A percentile compares a stretch with the other conserved stretches of the same genome.
Evolutionary conservation across 805 yeast genomes (phyloP).

Genomic region (Kodamaea restingae): DNA sequence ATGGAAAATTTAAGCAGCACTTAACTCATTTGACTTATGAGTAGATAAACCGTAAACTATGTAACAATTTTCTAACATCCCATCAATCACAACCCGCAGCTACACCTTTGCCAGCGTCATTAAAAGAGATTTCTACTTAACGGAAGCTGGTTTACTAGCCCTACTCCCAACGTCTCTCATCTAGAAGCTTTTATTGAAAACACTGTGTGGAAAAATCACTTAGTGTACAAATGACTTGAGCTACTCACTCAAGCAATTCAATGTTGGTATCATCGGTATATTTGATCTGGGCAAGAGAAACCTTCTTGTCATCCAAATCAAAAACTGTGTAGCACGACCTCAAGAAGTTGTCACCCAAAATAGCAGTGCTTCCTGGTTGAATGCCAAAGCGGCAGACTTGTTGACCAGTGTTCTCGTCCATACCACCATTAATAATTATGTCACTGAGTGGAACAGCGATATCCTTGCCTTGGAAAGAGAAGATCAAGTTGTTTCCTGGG

Average conservation of each 20-base stretch:
- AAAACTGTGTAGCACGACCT: constrained; percentile 24
- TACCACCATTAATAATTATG: constrained; percentile 12
- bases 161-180: no score
- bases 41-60: no score
- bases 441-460: constrained; percentile 15
- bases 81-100: no score
- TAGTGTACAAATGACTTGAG: no score
- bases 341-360: constrained; percentile 28
- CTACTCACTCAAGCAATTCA: constrained; percentile 7
- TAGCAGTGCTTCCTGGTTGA: constrained; percentile 12
- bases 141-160: no score
- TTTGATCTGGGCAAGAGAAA: constrained; percentile 23
- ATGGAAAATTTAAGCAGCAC: no score
- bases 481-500: constrained; percentile 10
- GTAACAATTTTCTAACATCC: no score
- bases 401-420: constrained; percentile 1
- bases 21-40: no score
- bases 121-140: no score
- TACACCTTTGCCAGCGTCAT: no score
- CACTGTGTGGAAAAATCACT: no score
- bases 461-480: constrained; percentile 10
- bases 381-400: constrained; percentile 12
- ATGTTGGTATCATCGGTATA: constrained; percentile 14
- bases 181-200: no score
- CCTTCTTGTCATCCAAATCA: constrained; percentile 22